Evolutionary conservation across 2,329 filamentous ascomycete species (phyloP).

Genomic region (Xylaria sp.): DNA sequence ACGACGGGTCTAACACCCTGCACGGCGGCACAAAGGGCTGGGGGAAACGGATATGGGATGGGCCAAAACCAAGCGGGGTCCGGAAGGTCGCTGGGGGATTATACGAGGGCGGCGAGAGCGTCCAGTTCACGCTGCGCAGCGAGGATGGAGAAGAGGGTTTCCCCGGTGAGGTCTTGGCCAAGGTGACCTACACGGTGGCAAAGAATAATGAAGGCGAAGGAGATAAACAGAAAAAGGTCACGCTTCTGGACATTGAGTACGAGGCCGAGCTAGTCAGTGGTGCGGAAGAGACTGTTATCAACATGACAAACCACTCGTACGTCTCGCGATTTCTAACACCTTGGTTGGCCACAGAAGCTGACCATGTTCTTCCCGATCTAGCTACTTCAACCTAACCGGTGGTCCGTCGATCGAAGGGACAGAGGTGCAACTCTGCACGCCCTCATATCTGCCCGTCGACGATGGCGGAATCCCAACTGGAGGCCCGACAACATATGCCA

Average conservation of each 20-base stretch:
- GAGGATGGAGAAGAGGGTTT: constrained; percentile 87
- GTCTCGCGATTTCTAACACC: constrained; percentile 29
- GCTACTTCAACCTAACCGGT: constrained; percentile 70
- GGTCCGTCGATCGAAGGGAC: constrained; percentile 60
- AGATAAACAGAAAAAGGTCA: constrained; percentile 57
- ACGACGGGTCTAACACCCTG: constrained; percentile 78
- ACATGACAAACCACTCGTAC: constrained; percentile 94
- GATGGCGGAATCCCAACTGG: constrained; percentile 75
- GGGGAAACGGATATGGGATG: constrained; percentile 79
- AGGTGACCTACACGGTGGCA: constrained; percentile 78
- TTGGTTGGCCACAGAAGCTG: not conserved
- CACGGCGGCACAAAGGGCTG: constrained; percentile 78
- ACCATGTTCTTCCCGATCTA: constrained; percentile 32
- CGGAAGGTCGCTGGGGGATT: constrained; percentile 57
- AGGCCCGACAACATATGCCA: constrained; percentile 67
- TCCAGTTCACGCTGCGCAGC: constrained; percentile 71
- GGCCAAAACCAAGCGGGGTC: constrained; percentile 66
- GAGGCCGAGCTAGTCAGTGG: constrained; percentile 81
- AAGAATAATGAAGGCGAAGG: constrained; percentile 64
- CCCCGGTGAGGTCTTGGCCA: constrained; percentile 81
- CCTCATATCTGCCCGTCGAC: constrained; percentile 76
- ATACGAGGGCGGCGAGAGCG: constrained; percentile 66
- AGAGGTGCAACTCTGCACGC: constrained; percentile 69
- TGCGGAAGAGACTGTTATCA: constrained; percentile 87
- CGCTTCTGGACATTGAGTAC: constrained; percentile 84